phyloP scores from a whole-genome alignment of 495 filamentous ascomycete genomes.

The Penicillium flavigenum region DNA sequence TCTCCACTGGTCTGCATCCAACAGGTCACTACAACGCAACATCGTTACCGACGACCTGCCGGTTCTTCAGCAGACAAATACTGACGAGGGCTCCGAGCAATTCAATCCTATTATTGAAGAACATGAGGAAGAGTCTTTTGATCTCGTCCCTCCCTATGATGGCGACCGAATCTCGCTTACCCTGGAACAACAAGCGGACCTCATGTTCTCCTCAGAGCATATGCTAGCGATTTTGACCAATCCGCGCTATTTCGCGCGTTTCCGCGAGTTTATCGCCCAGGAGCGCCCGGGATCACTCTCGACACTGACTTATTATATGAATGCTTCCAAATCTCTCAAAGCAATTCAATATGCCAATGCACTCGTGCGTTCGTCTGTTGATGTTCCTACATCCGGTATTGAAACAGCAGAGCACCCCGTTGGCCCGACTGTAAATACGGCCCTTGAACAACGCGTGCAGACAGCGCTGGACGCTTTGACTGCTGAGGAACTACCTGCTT shows the following conservation, averaged over 20 bases:
- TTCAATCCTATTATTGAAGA: constrained; percentile 30
- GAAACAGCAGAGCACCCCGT: constrained; percentile 47
- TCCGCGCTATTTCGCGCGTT: constrained; percentile 61
- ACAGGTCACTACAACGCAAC: constrained; percentile 29
- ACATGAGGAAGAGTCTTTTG: constrained; percentile 29
- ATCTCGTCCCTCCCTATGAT: constrained; percentile 34
- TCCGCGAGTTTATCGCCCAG: constrained; percentile 66
- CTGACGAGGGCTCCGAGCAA: constrained; percentile 31
- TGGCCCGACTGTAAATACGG: constrained; percentile 48
- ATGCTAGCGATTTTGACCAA: constrained; percentile 61
- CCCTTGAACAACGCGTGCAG: constrained; percentile 58
- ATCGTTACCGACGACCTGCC: constrained; percentile 31
- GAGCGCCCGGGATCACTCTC: constrained; percentile 70
- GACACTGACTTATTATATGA: constrained; percentile 64
- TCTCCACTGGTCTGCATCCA: constrained; percentile 21
- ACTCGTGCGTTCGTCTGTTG: constrained; percentile 43
- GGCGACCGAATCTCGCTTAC: constrained; percentile 26
- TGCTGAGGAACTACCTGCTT: constrained; percentile 66
- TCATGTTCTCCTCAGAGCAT: constrained; percentile 64
- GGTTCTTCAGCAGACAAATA: constrained; percentile 33
- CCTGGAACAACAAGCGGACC: constrained; percentile 59
- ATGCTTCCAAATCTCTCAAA: constrained; percentile 62
- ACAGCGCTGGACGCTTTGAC: constrained; percentile 59
- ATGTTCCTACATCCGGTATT: constrained; percentile 36
- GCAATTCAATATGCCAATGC: constrained; percentile 72